Evolutionary conservation across 2,329 filamentous ascomycete species (phyloP).

Genomic region (Xenosphaeropsis pyriputrescens): DNA sequence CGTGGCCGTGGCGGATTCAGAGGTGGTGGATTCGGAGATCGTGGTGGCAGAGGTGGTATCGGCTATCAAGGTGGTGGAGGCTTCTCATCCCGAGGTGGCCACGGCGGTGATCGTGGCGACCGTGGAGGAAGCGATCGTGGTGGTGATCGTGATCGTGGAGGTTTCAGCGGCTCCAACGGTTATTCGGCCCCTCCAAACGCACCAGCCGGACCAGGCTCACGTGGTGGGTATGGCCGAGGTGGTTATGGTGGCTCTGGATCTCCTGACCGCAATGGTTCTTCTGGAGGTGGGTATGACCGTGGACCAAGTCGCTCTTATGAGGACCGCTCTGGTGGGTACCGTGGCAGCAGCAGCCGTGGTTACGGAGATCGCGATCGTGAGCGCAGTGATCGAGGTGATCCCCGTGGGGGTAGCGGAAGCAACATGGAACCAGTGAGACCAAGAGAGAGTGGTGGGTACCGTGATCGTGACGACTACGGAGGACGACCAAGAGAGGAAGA

Average conservation of each 20-base stretch:
- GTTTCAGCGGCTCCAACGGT: slow-evolving; percentile 24
- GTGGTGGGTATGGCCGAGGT: slow-evolving; percentile 27
- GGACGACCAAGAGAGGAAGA: slow-evolving; percentile 34
- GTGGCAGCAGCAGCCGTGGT: slow-evolving; percentile 23
- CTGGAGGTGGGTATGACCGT: slow-evolving; percentile 32
- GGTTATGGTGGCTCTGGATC: slow-evolving; percentile 16
- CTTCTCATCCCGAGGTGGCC: slow-evolving; percentile 12
- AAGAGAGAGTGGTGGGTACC: slow-evolving; percentile 31
- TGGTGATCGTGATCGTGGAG: slow-evolving; percentile 6
- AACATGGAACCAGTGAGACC: slow-evolving; percentile 75
- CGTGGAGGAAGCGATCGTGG: slow-evolving; percentile 6
- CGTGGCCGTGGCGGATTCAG: slow-evolving; percentile 36
- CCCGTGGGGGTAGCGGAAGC: slow-evolving; percentile 36
- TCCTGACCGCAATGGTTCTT: slow-evolving; percentile 17
- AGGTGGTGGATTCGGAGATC: slow-evolving; percentile 15
- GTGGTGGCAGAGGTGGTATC: slow-evolving; percentile 18
- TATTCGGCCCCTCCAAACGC: slow-evolving; percentile 38
- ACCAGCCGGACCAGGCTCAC: slow-evolving; percentile 43
- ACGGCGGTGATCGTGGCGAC: slow-evolving; percentile 7
- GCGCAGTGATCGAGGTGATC: slow-evolving; percentile 16
- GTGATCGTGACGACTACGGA: slow-evolving; percentile 23
- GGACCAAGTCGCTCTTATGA: slow-evolving; percentile 44
- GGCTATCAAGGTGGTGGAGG: slow-evolving; percentile 17
- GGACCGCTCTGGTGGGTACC: slow-evolving; percentile 35
- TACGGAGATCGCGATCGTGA: slow-evolving; percentile 32